Base-by-base conservation (phyloP, 129 eudicot genomes). In the Flaveria trinervia region DNA sequence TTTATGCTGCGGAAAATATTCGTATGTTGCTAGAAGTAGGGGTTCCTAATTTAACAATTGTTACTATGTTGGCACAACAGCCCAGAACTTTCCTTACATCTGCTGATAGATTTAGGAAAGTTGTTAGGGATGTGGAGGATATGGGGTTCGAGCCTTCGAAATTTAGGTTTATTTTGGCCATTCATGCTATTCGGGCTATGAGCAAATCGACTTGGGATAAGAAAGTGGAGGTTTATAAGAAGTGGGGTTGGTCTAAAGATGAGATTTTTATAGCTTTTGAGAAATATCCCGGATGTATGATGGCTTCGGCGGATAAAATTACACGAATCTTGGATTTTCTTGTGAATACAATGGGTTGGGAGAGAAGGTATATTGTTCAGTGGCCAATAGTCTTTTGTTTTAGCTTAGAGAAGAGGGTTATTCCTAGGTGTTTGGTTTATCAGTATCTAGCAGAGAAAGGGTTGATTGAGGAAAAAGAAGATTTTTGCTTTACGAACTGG, bases 351-450 rank as follows among this genome's bases (percentile, higher is more conserved):
- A 83, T 86, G 87, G 84, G 85, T 26, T 84, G 82, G 80, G 74
- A 84, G 20, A 23, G 17, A 4, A 59, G 80, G 10, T 57, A 39
- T 54, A 68, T 86, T 12, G 66, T 74, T 66, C 65, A 64, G 28
- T 30, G 76, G 75, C 80, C 86, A 3, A 57, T 45, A 16, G 64
- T 79, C 2, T 15, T 83, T 11, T 36, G 75, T 18, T 69, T 76
- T 23, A 83, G 89, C 76, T 80, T 83, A 16, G 84, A 80, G 59
- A 83, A 83, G 59, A 80, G 89, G 83, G 49, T 86, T 69, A 69
- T 83, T 80, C 89, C 89, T 3, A 80, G 85, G 81, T 77, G 87
- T 73, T 80, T 78, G 41, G 68, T 73, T 68, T 80, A 83, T 80
- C 83, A 72, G 72, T 71, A 72, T 70, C 70, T 86, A 57, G 75